Percentiles rank a stretch among this genome's conserved stretches.
Evolutionary conservation across 2,329 filamentous ascomycete species (phyloP).

Genomic region (Hypocreales sp.): DNA sequence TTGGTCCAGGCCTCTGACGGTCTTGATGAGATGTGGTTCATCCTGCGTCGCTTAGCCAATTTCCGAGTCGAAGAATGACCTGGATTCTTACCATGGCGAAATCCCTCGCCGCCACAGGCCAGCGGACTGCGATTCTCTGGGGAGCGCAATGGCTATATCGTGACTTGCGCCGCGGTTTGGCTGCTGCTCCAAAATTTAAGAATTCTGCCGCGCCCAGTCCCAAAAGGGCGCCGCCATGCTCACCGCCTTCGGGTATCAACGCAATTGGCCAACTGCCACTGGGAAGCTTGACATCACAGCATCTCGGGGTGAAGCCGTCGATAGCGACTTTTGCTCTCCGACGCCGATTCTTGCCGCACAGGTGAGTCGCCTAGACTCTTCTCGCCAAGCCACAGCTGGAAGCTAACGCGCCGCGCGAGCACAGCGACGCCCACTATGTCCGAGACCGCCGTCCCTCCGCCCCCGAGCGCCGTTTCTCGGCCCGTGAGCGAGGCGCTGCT

Average conservation of each 20-base stretch:
- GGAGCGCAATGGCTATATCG: no score
- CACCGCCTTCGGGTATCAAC: constrained; percentile 28
- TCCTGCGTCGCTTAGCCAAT: constrained; percentile 10
- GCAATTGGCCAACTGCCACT: constrained; percentile 19
- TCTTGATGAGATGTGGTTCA: constrained; percentile 29
- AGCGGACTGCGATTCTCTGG: no score
- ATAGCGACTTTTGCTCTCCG: constrained; percentile 11
- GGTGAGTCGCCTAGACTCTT: not conserved
- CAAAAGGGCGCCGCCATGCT: constrained; percentile 7
- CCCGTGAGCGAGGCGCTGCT: constrained; percentile 95
- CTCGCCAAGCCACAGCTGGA: not conserved
- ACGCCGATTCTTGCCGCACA: constrained; percentile 1
- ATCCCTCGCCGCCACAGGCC: no score
- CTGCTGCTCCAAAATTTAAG: constrained; percentile 23
- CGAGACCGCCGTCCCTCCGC: constrained; percentile 32
- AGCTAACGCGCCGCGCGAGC: not conserved
- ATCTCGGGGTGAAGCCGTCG: constrained; percentile 13
- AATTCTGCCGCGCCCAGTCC: constrained; percentile 28
- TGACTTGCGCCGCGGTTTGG: no score
- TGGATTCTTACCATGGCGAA: constrained; percentile 1
- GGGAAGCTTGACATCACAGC: constrained; percentile 19
- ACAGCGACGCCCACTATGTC: constrained; percentile 31
- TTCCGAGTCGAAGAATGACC: not conserved
- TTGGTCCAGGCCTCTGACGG: constrained; percentile 39
- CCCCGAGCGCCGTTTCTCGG: constrained; percentile 53